phyloP scores from a whole-genome alignment of 768 basidiomycete species.

The Vararia minispora region DNA sequence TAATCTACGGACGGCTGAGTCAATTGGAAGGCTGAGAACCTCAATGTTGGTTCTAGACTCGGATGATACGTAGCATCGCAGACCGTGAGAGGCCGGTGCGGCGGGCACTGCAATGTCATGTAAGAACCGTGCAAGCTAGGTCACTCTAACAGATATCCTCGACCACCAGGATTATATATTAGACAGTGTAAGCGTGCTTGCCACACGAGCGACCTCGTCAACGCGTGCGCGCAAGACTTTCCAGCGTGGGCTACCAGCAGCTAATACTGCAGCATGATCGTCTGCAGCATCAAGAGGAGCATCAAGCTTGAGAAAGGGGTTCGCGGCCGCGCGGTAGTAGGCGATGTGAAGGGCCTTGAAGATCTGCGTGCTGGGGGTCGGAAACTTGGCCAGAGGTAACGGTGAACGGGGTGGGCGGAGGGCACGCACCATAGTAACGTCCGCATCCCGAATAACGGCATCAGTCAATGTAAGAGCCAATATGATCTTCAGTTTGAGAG shows the following conservation, averaged over 20 bases:
- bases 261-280: constrained; percentile 36
- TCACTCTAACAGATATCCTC: too few species aligned
- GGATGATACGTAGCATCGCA: constrained; percentile 4
- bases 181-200: constrained; percentile 27
- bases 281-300: constrained; percentile 18
- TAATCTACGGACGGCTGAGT: constrained; percentile 60
- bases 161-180: constrained; percentile 10
- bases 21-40: constrained; percentile 68
- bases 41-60: constrained; percentile 42
- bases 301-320: constrained; percentile 74
- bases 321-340: constrained; percentile 72
- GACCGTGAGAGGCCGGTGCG: constrained; percentile 3
- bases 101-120: too few species aligned
- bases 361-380: constrained; percentile 35
- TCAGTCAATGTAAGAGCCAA: constrained; percentile 73
- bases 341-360: constrained; percentile 87
- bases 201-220: constrained; percentile 61
- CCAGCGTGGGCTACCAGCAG: constrained; percentile 57
- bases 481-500: constrained; percentile 80
- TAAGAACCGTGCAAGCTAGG: not conserved
- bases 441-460: constrained; percentile 68
- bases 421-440: constrained; percentile 57
- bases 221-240: constrained; percentile 57
- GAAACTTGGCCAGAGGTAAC: not conserved
- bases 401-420: not conserved